Evolutionary conservation across 306 rosid species (phyloP), one percentile per base, ranked within the genome.

Genomic region (Crotalaria pallida): DNA sequence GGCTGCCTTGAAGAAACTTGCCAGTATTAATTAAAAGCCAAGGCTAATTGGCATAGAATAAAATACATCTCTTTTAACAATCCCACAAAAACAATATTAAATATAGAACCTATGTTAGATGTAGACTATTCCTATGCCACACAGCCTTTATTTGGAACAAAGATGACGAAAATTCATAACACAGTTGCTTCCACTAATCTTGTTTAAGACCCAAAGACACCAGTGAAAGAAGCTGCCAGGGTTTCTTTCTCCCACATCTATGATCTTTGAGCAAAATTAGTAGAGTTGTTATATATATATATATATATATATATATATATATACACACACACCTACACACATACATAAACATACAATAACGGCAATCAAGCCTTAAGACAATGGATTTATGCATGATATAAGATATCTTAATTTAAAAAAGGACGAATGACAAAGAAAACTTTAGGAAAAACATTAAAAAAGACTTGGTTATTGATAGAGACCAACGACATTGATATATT

Each of bases 11-110:
- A 71, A 65, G 63, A 26, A 69, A 51, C 52, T 71, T 23, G 48
- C 58, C 51, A 65, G 41, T 51, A 27, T 43, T 71, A 51, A 58
- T 40, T 31, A 23, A 65, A 76, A 70, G 33, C 61, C 22, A 45
- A 12, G 13, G 63, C 36, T 56, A 56, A 58, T 57, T 75, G 78
- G 67, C 72, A 66, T 66, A 19, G 33, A 60, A 72, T 22, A 61
- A 6, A 58, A 66, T 29, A 60, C 31, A 63, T 44, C 45, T 43
- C 57, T 81, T 75, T 60, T 40, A 72, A 69, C 29, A 33, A 59
- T 59, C 47, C 59, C 57, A 10, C 49, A 5, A 62, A 21, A 71
- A 34, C 13, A 31, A 58, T 19, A 65, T 50, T 27, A 47, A n/a
- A 59, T 48, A 10, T 15, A 51, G 40, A 68, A 21, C 34, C 17